Base-by-base conservation (phyloP, 352 stramenopile genomes). In the Globisporangium recalcitrans region DNA sequence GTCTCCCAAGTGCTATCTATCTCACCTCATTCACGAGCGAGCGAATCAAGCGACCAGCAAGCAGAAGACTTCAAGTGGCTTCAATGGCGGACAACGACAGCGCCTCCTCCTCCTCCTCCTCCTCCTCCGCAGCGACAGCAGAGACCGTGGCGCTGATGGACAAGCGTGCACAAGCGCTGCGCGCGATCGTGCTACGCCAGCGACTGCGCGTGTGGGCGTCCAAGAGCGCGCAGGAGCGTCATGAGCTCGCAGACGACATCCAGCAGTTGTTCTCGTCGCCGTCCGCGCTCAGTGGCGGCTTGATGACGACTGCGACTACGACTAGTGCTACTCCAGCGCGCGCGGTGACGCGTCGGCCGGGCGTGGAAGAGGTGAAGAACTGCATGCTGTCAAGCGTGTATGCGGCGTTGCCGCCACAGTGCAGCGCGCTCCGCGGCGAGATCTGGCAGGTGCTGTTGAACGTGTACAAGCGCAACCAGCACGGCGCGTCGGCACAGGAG, bases 371-470 rank as follows among this genome's bases (percentile, higher is more conserved):
- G 51, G 69, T 91, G 26, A 79, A 78, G 60, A 74, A 80, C 61
- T 90, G 80, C 60, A 52, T 91, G 16, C 61, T 90, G 6, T 60
- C 69, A 47, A 80, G 68, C 19, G 58, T 76, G 34, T 85, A 74
- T 26, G 72, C 77, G 36, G 74, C 69, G 67, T 52, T 91, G 9
- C 82, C 82, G 29, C 74, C 78, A 16, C 63, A 78, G 36, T 86
- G 75, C 52, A 74, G 71, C 27, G 52, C 69, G 19, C 62, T 91
- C 21, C 77, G 84, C 19, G 78, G 75, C 14, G 80, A 90, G 64
- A 87, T 93, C 63, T 93, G 84, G 84, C 84, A 93, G 62, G 79
- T 93, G 46, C 71, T 93, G 19, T 69, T 93, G 19, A 85, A 90
- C 61, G 84, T 93, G 11, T 90, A 88, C 72, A 88, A 85, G 67